Evolutionary conservation across 768 basidiomycete genomes (phyloP).

Genomic region (Rhodotorula toruloides): DNA sequence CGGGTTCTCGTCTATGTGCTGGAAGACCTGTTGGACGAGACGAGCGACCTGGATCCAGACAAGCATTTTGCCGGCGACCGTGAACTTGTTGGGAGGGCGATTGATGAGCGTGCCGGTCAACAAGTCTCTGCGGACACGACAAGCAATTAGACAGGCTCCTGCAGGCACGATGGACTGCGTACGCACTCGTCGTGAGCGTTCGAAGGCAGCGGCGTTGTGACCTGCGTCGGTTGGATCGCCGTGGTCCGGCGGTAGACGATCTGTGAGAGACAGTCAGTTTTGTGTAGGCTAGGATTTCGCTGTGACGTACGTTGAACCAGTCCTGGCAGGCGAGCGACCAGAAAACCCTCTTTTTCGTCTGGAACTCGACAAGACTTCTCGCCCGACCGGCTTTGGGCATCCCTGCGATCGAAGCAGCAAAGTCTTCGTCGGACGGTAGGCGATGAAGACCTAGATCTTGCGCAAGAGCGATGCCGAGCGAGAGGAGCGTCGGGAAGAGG

Average conservation of each 20-base stretch:
- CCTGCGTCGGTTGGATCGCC: constrained; percentile 9
- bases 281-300: no score
- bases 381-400: background rate
- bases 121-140: constrained; percentile 21
- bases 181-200: constrained; percentile 23
- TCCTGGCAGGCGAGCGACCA: constrained; percentile 7
- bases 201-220: constrained; percentile 16
- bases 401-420: background rate
- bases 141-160: background rate
- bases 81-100: constrained; percentile 16
- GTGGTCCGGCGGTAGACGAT: constrained; percentile 6
- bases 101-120: constrained; percentile 11
- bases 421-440: constrained; percentile 3
- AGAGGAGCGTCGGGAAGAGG: constrained; percentile 15
- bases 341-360: constrained; percentile 10
- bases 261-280: background rate
- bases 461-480: constrained; percentile 16
- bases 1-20: constrained; percentile 22
- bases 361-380: constrained; percentile 4
- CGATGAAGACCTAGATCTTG: constrained; percentile 17
- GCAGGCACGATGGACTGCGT: no score
- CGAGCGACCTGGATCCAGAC: constrained; percentile 24
- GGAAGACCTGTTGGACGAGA: constrained; percentile 12
- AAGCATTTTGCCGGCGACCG: background rate
- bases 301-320: constrained; percentile 7